These are phyloP conservation scores for Acacia confusa DNA, from an alignment of 306 rosid genomes.

Conservation along the genomic window DNA sequence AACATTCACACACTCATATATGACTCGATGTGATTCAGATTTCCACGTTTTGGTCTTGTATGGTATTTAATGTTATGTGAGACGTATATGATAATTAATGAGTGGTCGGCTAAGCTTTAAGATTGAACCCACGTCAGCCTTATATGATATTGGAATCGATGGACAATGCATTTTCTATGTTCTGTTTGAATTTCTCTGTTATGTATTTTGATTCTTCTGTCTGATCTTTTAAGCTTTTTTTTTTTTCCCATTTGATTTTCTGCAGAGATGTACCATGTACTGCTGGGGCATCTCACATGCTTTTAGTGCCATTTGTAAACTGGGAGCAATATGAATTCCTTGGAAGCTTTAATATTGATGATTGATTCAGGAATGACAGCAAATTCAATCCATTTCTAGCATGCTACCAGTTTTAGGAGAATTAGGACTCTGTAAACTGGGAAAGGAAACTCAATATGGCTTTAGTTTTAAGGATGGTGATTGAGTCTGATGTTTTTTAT, in stretches of 20 bases:
- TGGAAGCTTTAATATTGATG: constrained; percentile 61
- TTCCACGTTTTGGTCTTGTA: background rate
- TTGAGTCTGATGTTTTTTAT: constrained; percentile 58
- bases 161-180: background rate
- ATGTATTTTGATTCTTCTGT: too few relatives aligned
- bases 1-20: background rate
- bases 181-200: too few relatives aligned
- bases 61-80: background rate
- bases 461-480: constrained; percentile 58
- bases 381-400: constrained; percentile 70
- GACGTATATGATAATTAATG: too few relatives aligned
- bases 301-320: constrained; percentile 61
- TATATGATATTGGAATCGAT: background rate
- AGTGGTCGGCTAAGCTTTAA: too few relatives aligned
- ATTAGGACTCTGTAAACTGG: constrained; percentile 50
- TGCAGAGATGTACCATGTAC: constrained; percentile 65
- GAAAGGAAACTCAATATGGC: constrained; percentile 63
- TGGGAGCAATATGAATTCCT: constrained; percentile 47
- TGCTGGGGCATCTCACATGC: constrained; percentile 76
- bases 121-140: background rate
- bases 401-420: constrained; percentile 74
- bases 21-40: background rate
- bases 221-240: too few relatives aligned
- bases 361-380: constrained; percentile 55
- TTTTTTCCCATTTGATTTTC: constrained; percentile 20